Conservation (phyloP, 768 basidiomycete species). For the Tephrocybe sp. region DNA sequence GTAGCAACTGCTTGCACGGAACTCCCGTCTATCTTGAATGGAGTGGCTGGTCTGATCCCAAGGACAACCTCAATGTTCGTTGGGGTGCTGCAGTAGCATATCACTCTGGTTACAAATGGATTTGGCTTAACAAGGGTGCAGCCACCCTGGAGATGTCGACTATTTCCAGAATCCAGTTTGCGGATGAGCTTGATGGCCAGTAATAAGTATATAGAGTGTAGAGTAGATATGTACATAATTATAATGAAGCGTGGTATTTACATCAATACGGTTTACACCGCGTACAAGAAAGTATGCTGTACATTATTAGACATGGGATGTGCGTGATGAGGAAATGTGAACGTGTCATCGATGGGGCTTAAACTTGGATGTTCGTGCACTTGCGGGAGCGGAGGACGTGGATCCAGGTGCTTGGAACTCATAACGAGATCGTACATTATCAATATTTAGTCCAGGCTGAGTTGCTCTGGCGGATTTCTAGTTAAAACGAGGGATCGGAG, state of each 20-base stretch:
- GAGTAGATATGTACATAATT: slow-evolving; percentile 2
- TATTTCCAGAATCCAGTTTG: slow-evolving; percentile 36
- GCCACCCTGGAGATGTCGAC: slow-evolving; percentile 32
- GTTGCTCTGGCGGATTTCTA: not conserved
- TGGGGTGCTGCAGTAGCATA: slow-evolving; percentile 46
- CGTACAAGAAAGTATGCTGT: slow-evolving; percentile 1
- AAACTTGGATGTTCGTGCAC: slow-evolving; percentile 26
- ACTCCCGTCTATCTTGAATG: slow-evolving; percentile 42
- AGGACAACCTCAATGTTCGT: slow-evolving; percentile 34
- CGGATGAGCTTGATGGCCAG: slow-evolving; percentile 32
- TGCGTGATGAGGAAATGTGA: not conserved
- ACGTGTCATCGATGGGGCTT: slow-evolving; percentile 22
- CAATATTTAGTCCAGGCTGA: slow-evolving; percentile 19
- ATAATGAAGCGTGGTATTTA: not conserved
- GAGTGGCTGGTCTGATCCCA: slow-evolving; percentile 45
- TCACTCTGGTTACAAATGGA: slow-evolving; percentile 50
- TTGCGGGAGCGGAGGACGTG: slow-evolving; percentile 8
- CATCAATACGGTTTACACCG: not conserved
- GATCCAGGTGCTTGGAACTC: slow-evolving; percentile 26
- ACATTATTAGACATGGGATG: not conserved
- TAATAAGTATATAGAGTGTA: not conserved
- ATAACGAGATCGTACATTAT: slow-evolving; percentile 30
- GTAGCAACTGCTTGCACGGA: slow-evolving; percentile 44
- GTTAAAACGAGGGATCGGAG: not conserved
- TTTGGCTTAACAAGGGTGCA: slow-evolving; percentile 43